Evolutionary conservation across 305 asterid genomes (phyloP).

Genomic region (Fraxinus latifolia): DNA sequence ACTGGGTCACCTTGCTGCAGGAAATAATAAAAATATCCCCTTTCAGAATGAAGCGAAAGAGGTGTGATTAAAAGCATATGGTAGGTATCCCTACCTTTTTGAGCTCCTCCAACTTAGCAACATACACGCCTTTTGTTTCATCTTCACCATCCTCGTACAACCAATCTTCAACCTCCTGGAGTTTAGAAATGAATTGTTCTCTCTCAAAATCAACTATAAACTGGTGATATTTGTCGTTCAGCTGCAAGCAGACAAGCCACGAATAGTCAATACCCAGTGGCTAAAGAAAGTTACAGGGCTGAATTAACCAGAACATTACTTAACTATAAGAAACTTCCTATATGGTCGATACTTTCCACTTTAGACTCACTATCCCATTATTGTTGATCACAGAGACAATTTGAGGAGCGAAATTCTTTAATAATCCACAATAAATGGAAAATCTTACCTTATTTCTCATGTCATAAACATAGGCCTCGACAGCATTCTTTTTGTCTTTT

Average conservation of each 20-base stretch:
- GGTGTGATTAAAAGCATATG: background rate
- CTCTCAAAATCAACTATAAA: constrained; percentile 68
- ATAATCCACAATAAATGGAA: constrained; percentile 53
- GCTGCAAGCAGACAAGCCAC: constrained; percentile 44
- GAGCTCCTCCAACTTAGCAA: constrained; percentile 80
- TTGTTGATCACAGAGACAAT: background rate
- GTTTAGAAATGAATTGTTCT: constrained; percentile 59
- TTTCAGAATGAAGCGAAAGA: background rate
- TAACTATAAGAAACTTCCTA: background rate
- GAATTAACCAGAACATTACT: background rate
- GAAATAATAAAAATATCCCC: background rate
- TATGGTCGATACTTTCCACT: constrained; percentile 36
- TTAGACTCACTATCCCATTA: constrained; percentile 41
- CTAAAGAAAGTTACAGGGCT: background rate
- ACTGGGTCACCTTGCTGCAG: constrained; percentile 92
- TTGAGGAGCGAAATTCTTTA: background rate
- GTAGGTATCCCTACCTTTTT: constrained; percentile 50
- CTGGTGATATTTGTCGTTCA: constrained; percentile 64
- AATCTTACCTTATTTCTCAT: constrained; percentile 84
- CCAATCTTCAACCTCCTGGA: constrained; percentile 94
- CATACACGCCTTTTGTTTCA: constrained; percentile 91
- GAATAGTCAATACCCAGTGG: background rate
- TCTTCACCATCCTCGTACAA: constrained; percentile 93
- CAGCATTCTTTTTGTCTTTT: constrained; percentile 92
- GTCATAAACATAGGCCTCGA: constrained; percentile 88